These are phyloP conservation scores for Candida fluviatilis DNA, from an alignment of 805 yeast species.

Conservation along the genomic window DNA sequence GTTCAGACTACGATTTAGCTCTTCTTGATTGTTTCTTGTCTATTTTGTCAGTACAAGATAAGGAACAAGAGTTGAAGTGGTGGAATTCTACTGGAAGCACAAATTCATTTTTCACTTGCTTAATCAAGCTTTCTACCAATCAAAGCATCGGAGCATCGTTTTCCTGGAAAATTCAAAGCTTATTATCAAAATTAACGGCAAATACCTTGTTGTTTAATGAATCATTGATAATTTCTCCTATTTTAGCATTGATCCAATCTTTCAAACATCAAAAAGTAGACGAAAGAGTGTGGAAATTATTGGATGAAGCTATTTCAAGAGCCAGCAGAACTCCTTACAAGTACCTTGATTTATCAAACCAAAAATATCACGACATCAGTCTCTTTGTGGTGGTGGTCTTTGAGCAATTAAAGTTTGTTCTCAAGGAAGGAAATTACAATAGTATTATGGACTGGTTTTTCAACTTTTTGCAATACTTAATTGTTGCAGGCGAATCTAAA, in stretches of 20 bases:
- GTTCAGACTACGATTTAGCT: slow-evolving; percentile 51
- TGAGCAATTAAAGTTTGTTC: slow-evolving; percentile 67
- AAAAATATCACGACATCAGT: slow-evolving; percentile 25
- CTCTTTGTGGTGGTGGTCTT: slow-evolving; percentile 33
- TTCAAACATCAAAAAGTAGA: slow-evolving; percentile 22
- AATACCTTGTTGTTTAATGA: slow-evolving; percentile 51
- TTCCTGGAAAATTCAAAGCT: slow-evolving; percentile 41
- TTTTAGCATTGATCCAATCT: slow-evolving; percentile 50
- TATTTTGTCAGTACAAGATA: slow-evolving; percentile 49
- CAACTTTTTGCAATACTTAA: slow-evolving; percentile 42
- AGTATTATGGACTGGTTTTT: slow-evolving; percentile 45
- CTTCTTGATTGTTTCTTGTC: slow-evolving; percentile 54
- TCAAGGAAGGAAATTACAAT: slow-evolving; percentile 20
- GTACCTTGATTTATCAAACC: slow-evolving; percentile 58
- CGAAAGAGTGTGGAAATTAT: slow-evolving; percentile 49
- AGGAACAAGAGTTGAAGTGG: slow-evolving; percentile 60
- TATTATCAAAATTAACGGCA: slow-evolving; percentile 43
- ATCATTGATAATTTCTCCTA: slow-evolving; percentile 50
- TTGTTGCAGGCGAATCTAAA: slow-evolving; percentile 58
- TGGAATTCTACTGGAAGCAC: slow-evolving; percentile 52
- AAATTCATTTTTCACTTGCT: slow-evolving; percentile 61
- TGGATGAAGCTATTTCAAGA: slow-evolving; percentile 77
- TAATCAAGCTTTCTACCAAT: slow-evolving; percentile 44
- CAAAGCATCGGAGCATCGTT: slow-evolving; percentile 19
- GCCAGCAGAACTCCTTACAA: slow-evolving; percentile 75